Conservation (phyloP, 2,329 filamentous ascomycete species). For the Fusarium sp. region DNA sequence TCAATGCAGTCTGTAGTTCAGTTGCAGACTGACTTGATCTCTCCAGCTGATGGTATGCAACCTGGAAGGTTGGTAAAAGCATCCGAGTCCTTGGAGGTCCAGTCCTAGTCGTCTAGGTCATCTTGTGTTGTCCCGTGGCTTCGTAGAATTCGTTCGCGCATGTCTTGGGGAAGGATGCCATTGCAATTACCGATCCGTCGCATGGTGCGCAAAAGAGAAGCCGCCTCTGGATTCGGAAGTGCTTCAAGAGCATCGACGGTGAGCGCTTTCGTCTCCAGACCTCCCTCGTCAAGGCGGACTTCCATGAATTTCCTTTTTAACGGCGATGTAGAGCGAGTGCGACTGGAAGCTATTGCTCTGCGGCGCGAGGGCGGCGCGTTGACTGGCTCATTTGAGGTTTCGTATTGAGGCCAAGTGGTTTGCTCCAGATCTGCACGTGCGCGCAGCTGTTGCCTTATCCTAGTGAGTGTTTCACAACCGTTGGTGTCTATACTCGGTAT, state of each 20-base stretch:
- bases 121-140: neutral
- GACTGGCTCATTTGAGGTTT: accelerated
- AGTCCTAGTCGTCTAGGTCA: neutral
- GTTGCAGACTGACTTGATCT: neutral
- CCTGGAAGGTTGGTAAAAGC: neutral
- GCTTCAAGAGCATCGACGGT: neutral
- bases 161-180: neutral
- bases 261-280: neutral
- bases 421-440: neutral
- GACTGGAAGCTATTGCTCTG: neutral
- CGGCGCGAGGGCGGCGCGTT: accelerated
- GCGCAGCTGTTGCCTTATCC: neutral
- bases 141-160: neutral
- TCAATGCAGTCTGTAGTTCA: neutral
- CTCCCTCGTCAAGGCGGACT: neutral
- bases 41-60: accelerated
- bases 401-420: neutral
- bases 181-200: neutral
- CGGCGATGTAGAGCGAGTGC: neutral
- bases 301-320: neutral
- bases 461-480: neutral
- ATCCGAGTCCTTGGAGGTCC: neutral
- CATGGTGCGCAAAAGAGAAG: neutral
- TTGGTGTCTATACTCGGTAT: accelerated
- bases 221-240: neutral